Base-by-base conservation (phyloP, 148 eudicot genomes). In the Cornus florida region DNA sequence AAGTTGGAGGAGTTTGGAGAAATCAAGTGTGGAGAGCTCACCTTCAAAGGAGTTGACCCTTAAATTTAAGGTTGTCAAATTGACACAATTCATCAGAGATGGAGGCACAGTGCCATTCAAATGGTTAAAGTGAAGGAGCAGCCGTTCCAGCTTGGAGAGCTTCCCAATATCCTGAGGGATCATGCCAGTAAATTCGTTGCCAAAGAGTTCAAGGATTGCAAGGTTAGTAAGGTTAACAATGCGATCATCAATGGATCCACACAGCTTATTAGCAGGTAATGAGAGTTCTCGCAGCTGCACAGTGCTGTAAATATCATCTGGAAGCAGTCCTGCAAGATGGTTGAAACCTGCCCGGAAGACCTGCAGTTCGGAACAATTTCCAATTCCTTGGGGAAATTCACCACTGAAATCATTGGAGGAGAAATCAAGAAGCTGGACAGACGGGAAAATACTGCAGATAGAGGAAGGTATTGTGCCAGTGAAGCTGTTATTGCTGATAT, bases 21-120 rank as follows among this genome's bases (percentile, higher is more conserved):
- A 95, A 85, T 95, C 84, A 23, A 95, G 91, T n/a, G 84, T 77
- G 16, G 94, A 90, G 67, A 93, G 87, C 72, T 89, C 83, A 76
- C 96, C 98, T 72, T 38, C 39, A 19, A 95, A 84, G 10, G 14
- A n/a, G 84, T 95, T 95, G 70, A 92, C 93, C 84, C 98, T 83
- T 57, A 95, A 77, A 77, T 80, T 90, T 35, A 95, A 89, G 65
- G 56, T 78, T 23, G 65, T 87, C 23, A 95, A 88, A 20, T 79
- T 87, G 60, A 90, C 91, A 74, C 98, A 95, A 67, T 90, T 90
- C 85, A 87, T 81, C 86, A 95, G 79, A 41, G 98, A 88, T 71
- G 77, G 76, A 6, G 98, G 97, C 71, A 95, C 83, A 22, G 90
- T 68, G 33, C 97, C 98, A 22, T 33, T 90, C 57, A 94, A 75